These are phyloP conservation scores for Sanghuangporus weigelae DNA, from an alignment of 1,284 basidiomycete species.

Conservation along the genomic window DNA sequence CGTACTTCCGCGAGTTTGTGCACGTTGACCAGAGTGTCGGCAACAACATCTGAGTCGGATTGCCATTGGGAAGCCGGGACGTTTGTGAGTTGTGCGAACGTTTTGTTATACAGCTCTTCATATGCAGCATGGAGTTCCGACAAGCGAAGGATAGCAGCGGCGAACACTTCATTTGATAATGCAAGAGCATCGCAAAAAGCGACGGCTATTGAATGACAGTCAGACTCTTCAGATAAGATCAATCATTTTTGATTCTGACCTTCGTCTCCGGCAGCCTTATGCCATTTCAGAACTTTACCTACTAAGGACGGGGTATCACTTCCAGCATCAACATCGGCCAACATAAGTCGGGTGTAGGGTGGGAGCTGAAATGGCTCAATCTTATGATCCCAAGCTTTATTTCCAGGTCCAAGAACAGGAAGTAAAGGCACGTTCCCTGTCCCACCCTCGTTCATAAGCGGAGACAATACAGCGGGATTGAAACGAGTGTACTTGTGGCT, in stretches of 20 bases:
- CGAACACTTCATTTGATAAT: slow-evolving; percentile 53
- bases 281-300: slow-evolving; percentile 85
- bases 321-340: slow-evolving; percentile 91
- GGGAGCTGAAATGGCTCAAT: slow-evolving; percentile 75
- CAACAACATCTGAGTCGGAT: slow-evolving; percentile 24
- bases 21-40: slow-evolving; percentile 51
- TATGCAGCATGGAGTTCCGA: slow-evolving; percentile 43
- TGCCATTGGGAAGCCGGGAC: slow-evolving; percentile 45
- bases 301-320: slow-evolving; percentile 92
- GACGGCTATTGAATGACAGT: slow-evolving; percentile 40
- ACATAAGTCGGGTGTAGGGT: slow-evolving; percentile 71
- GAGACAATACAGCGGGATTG: slow-evolving; percentile 63
- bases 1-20: slow-evolving; percentile 54
- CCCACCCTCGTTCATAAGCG: slow-evolving; percentile 54
- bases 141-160: slow-evolving; percentile 45
- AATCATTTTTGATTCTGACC: slow-evolving; percentile 38
- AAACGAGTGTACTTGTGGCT: slow-evolving; percentile 94
- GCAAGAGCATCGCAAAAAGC: slow-evolving; percentile 69
- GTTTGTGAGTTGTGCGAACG: slow-evolving; percentile 56
- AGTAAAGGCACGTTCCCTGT: slow-evolving; percentile 29
- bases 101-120: slow-evolving; percentile 43
- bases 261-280: slow-evolving; percentile 52
- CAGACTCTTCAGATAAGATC: neutral
- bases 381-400: slow-evolving; percentile 60
- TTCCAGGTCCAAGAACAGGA: slow-evolving; percentile 53